These are phyloP conservation scores for Massariosphaeria phaeospora DNA, from an alignment of 495 filamentous ascomycete genomes.

Conservation along the genomic window DNA sequence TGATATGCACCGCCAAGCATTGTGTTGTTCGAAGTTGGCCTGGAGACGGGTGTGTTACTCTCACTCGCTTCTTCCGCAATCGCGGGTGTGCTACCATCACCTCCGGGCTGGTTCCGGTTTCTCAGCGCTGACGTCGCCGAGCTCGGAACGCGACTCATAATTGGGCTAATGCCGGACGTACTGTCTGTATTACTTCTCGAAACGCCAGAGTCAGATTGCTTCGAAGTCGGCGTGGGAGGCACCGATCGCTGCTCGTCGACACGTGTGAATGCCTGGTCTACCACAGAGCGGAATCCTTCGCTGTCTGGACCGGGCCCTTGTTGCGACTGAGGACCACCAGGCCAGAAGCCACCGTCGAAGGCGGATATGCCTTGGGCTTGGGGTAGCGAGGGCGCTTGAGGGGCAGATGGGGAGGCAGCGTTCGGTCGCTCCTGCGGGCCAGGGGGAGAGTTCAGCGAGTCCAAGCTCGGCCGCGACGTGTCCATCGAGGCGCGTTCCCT, in stretches of 20 bases:
- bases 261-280: constrained; percentile 64
- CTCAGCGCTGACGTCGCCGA: constrained; percentile 34
- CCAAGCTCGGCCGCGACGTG: constrained; percentile 42
- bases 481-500: constrained; percentile 53
- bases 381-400: constrained; percentile 10
- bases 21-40: constrained; percentile 20
- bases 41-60: constrained; percentile 24
- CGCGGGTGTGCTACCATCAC: constrained; percentile 49
- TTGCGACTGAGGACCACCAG: constrained; percentile 6
- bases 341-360: constrained; percentile 35
- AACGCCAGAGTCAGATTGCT: constrained; percentile 39
- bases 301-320: constrained; percentile 43
- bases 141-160: constrained; percentile 54
- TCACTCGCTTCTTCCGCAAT: constrained; percentile 52
- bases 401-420: background rate
- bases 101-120: constrained; percentile 11
- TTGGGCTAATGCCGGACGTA: constrained; percentile 63
- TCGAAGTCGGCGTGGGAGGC: constrained; percentile 52
- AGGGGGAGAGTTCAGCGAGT: constrained; percentile 24
- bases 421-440: background rate
- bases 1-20: constrained; percentile 35
- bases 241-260: constrained; percentile 42
- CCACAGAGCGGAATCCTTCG: constrained; percentile 60
- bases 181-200: constrained; percentile 60
- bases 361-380: constrained; percentile 20